A percentile compares a stretch with the other conserved stretches of the same genome.
These are phyloP conservation scores for Epichloe sylvatica DNA, from an alignment of 2,329 filamentous ascomycete species.

Conservation along the genomic window DNA sequence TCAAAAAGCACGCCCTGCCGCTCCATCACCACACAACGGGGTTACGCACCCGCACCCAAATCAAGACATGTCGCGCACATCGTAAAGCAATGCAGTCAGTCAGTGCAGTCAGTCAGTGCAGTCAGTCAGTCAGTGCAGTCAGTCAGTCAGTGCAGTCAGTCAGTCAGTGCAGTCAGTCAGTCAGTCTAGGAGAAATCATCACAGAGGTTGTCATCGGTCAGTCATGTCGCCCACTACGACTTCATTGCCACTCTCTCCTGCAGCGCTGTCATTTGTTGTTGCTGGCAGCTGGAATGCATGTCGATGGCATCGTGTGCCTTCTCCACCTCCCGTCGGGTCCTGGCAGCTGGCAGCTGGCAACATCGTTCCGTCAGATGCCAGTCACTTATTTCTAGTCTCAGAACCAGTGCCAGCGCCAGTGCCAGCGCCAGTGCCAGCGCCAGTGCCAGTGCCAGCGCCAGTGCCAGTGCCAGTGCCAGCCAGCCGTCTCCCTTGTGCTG, in stretches of 20 bases:
- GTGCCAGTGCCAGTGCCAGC: slow-evolving; percentile 8
- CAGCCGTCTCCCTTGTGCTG: slow-evolving; percentile 5
- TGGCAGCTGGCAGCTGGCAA: neutral
- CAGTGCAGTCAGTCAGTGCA: too few species aligned
- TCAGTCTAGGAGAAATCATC: neutral
- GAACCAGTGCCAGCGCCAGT: slow-evolving; percentile 4
- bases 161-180: neutral
- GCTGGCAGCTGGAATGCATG: slow-evolving; percentile 7
- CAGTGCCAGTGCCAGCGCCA: slow-evolving; percentile 8
- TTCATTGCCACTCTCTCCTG: neutral
- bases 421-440: slow-evolving; percentile 7
- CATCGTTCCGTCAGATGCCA: slow-evolving; percentile 6
- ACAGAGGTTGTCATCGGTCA: neutral
- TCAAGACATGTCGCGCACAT: neutral
- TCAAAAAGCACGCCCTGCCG: neutral
- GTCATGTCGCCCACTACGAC: neutral
- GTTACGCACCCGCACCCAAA: too few species aligned
- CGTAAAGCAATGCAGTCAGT: neutral
- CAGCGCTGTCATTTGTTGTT: slow-evolving; percentile 4
- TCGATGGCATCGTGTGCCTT: neutral
- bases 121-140: neutral
- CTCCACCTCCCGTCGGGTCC: slow-evolving; percentile 1
- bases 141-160: neutral
- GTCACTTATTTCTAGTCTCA: slow-evolving; percentile 7
- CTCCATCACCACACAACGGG: neutral